These are phyloP conservation scores for Anastatica hierochuntica DNA, from an alignment of 345 rosid species.

Conservation along the genomic window DNA sequence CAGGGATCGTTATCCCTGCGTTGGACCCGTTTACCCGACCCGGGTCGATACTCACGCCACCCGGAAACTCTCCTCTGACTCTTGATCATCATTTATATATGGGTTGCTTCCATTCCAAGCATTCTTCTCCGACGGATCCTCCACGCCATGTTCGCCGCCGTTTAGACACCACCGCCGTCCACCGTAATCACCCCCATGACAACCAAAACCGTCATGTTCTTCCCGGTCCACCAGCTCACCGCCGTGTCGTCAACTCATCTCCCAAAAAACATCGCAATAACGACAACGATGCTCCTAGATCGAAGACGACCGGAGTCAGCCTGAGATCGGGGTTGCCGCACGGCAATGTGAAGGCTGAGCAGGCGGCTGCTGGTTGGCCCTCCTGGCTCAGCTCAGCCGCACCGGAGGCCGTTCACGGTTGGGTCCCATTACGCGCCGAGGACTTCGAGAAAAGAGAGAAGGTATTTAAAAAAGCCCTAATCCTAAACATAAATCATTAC, in stretches of 20 bases:
- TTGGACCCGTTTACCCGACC: conserved; percentile 54
- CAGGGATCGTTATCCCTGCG: conserved; percentile 29
- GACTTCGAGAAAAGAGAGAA: conserved; percentile 69
- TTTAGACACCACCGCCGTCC: background rate
- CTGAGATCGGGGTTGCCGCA: conserved; percentile 36
- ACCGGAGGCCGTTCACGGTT: conserved; percentile 60
- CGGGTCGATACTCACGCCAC: conserved; percentile 45
- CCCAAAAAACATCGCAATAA: conserved; percentile 23
- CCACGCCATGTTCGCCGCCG: conserved; percentile 15
- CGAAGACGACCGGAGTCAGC: conserved; percentile 31
- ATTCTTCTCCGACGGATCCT: conserved; percentile 27
- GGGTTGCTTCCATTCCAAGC: conserved; percentile 72
- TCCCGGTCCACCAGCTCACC: conserved; percentile 16
- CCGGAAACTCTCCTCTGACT: conserved; percentile 14
- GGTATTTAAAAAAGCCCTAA: conserved; percentile 46
- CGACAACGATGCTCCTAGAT: conserved; percentile 22
- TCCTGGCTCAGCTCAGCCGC: conserved; percentile 68
- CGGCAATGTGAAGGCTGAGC: conserved; percentile 49
- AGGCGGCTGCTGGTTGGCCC: too few species aligned
- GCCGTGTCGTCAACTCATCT: conserved; percentile 19
- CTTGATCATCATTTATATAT: conserved; percentile 17
- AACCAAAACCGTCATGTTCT: conserved; percentile 18
- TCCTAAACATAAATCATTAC: background rate
- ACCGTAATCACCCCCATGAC: conserved; percentile 22
- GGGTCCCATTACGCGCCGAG: conserved; percentile 61